Evolutionary conservation across 805 yeast genomes (phyloP).

Genomic region (Saccharomyces kudriavzevii): DNA sequence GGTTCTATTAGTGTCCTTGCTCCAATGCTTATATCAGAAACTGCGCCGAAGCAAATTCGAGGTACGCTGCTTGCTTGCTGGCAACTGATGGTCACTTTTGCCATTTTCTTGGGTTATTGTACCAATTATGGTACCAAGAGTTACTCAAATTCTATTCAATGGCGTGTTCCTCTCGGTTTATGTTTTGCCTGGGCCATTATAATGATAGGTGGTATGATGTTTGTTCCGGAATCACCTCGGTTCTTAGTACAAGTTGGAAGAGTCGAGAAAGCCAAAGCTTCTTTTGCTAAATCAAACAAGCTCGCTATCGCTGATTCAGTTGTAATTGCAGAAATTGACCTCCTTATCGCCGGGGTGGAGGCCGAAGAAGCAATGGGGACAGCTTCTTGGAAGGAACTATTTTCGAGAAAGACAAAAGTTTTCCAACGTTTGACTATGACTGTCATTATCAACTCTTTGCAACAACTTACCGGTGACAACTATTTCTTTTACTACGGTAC

Average conservation of each 20-base stretch:
- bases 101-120: constrained; percentile 70
- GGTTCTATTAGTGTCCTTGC: no score
- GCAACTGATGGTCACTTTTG: constrained; percentile 62
- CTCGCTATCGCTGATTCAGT: constrained; percentile 45
- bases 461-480: constrained; percentile 62
- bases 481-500: constrained; percentile 63
- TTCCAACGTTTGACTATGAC: constrained; percentile 41
- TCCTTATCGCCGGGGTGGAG: constrained; percentile 52
- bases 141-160: constrained; percentile 57
- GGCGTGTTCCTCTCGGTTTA: constrained; percentile 64
- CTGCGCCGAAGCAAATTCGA: constrained; percentile 58
- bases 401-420: constrained; percentile 61
- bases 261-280: constrained; percentile 51
- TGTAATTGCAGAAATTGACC: constrained; percentile 47
- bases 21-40: constrained; percentile 62
- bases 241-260: constrained; percentile 46
- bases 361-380: constrained; percentile 51
- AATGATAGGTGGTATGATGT: constrained; percentile 32
- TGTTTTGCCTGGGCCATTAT: constrained; percentile 39
- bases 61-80: constrained; percentile 61
- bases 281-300: constrained; percentile 54
- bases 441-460: constrained; percentile 50
- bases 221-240: constrained; percentile 69
- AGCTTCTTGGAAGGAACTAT: constrained; percentile 56
- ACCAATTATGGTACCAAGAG: constrained; percentile 56